Conservation (phyloP, 106 monocot species). For the Dendrobium huoshanense region DNA sequence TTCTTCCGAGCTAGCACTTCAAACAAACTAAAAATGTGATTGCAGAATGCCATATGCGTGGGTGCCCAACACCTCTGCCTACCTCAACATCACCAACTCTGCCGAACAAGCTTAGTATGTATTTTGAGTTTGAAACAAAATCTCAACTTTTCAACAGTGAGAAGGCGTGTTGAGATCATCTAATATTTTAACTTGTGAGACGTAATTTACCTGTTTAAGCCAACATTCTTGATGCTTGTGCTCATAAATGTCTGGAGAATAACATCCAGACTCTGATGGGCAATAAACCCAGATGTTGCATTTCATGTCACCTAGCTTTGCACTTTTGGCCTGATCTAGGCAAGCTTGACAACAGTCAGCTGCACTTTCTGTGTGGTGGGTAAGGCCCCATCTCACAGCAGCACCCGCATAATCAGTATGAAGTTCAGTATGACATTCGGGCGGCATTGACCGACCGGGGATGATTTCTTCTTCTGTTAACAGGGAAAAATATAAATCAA, state of each 20-base stretch:
- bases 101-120: neutral
- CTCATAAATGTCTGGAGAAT: slow-evolving; percentile 68
- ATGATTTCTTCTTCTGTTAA: slow-evolving; percentile 52
- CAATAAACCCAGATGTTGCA: slow-evolving; percentile 86
- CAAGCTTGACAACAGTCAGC: slow-evolving; percentile 82
- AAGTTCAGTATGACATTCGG: slow-evolving; percentile 58
- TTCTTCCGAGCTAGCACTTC: too few relatives aligned
- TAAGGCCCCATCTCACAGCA: slow-evolving; percentile 73
- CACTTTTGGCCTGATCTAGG: slow-evolving; percentile 55
- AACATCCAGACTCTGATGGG: slow-evolving; percentile 61
- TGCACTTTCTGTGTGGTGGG: slow-evolving; percentile 68
- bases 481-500: neutral
- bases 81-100: too few relatives aligned
- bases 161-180: neutral
- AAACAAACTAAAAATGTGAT: too few relatives aligned
- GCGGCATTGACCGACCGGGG: slow-evolving; percentile 41
- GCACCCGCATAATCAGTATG: slow-evolving; percentile 73
- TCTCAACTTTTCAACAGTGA: neutral
- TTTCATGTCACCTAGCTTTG: slow-evolving; percentile 45
- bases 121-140: neutral
- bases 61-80: too few relatives aligned
- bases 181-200: neutral
- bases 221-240: slow-evolving; percentile 87
- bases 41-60: too few relatives aligned
- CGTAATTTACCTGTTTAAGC: slow-evolving; percentile 57